Evolutionary conservation across 2,329 filamentous ascomycete species (phyloP), one percentile per base, ranked within the genome.

Genomic region (Nothopassalora personata): DNA sequence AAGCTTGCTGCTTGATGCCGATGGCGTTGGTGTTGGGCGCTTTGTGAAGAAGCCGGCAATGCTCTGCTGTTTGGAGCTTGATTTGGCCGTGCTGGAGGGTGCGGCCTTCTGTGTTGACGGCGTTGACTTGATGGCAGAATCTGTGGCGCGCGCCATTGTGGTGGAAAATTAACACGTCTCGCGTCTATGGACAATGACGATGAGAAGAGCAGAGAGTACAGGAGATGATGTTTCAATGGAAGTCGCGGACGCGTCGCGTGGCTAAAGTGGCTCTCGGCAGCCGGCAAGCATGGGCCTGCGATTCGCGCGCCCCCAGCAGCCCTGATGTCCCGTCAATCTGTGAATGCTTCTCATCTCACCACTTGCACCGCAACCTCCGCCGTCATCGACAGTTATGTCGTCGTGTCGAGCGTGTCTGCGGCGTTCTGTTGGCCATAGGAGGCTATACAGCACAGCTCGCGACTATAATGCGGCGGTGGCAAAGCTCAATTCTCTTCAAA

Each of bases 21-120:
- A 23, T 23, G 23, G 23, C 13, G 79, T 75, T 2, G 79, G 77
- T 58, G 67, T 63, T 61, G 65, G 71, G 23, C 64, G 65, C 72
- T 81, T 91, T 65, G 87, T 81, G 70, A 93, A 93, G 80, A 94
- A 94, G 47, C 88, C 88, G 36, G 91, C 78, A 60, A 94, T 91
- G 55, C 87, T 89, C 72, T 80, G 81, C 70, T 90, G 86, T 68
- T 83, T 86, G 69, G 85, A 86, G 62, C 77, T 74, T 19, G 78
- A 75, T 60, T 82, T 81, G 39, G 59, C 62, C 27, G 60, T 61
- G 55, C 60, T 62, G 10, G 10, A 79, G 75, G 11, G 75, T 60
- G 53, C 59, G 74, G 48, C 71, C 67, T 83, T 82, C 69, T 76
- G 69, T 7, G 60, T 51, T 34, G 46, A 18, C 48, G 62, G 62